Percentiles rank a stretch among this genome's conserved stretches.
phyloP scores from a whole-genome alignment of 208 protist genomes.

The Acanthamoeba culbertsoni region DNA sequence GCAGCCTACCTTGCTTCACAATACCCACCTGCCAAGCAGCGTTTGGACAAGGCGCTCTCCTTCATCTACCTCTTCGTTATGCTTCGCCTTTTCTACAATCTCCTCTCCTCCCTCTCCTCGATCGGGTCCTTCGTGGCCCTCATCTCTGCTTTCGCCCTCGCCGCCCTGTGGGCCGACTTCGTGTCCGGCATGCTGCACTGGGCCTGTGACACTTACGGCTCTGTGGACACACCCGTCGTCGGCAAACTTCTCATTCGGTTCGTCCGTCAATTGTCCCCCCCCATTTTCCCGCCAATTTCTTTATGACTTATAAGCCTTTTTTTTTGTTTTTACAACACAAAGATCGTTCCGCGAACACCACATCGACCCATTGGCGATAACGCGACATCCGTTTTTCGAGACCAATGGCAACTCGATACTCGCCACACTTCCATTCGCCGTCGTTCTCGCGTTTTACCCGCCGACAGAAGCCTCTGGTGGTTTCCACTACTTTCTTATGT shows the following conservation, averaged over 20 bases:
- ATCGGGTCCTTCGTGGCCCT: background rate
- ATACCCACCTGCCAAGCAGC: slow-evolving; percentile 26
- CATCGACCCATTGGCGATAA: slow-evolving; percentile 90
- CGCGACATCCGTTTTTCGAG: slow-evolving; percentile 91
- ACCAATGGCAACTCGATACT: slow-evolving; percentile 92
- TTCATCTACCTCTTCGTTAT: background rate
- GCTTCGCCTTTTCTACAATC: slow-evolving; percentile 4
- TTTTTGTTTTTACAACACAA: background rate
- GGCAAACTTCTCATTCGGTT: slow-evolving; percentile 68
- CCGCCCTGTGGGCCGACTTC: slow-evolving; percentile 89
- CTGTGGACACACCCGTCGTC: slow-evolving; percentile 87
- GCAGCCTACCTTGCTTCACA: slow-evolving; percentile 33
- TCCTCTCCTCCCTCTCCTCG: background rate
- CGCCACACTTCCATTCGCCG: slow-evolving; percentile 84
- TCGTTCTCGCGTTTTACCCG: slow-evolving; percentile 77
- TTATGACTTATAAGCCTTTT: background rate
- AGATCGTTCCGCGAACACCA: slow-evolving; percentile 93
- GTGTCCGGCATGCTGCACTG: slow-evolving; percentile 90
- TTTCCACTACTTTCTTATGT: slow-evolving; percentile 69
- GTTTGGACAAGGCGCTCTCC: background rate
- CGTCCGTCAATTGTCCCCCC: background rate
- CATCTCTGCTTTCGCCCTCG: slow-evolving; percentile 74
- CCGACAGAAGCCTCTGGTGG: slow-evolving; percentile 68
- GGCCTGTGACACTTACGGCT: slow-evolving; percentile 91
- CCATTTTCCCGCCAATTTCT: background rate